Base-by-base conservation (phyloP, 176 grass and related monocot genomes). In the Carex pumila region DNA sequence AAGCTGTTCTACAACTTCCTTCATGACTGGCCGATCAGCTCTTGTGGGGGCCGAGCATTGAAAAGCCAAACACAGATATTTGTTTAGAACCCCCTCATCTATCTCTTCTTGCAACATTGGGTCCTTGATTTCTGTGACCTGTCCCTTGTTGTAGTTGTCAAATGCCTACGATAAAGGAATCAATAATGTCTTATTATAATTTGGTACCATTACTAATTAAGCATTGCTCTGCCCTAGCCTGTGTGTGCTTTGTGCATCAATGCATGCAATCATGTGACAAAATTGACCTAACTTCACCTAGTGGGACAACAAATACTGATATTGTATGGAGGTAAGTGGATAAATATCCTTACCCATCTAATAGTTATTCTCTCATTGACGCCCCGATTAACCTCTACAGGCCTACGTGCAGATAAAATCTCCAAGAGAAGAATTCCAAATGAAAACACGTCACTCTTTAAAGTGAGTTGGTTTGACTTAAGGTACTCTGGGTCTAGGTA, bases 381-480 rank as follows among this genome's bases (percentile, higher is more conserved):
- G 7, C 58, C 57, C 47, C 55, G 15, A 13, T 84, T 84, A 30
- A 74, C 15, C 8, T 45, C 89, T 49, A 90, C 45, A 56, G 86
- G 86, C 17, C 73, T 41, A 0, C 78, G 73, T 13, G 85, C 70
- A 83, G 85, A 87, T 31, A 91, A 18, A 68, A 91, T 88, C 83
- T 91, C 92, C 29, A 94, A 37, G 49, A 94, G 92, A 54, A 94
- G 14, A 69, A 92, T 79, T 50, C 92, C 92, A 84, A 94, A 94
- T 37, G 90, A 70, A 81, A 90, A 94, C 41, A 92, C 88, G 50
- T 94, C 92, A 56, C 88, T 90, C 87, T 92, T 94, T 6, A 58
- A 36, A 43, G 90, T 94, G 22, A 94, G 84, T 65, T 87, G 86
- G 84, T 10, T 37, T 0, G 69, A 83, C 17, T 12, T 86, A 0